Evolutionary conservation across 176 grass and related monocot genomes (phyloP).

Genomic region (Bromus sterilis): DNA sequence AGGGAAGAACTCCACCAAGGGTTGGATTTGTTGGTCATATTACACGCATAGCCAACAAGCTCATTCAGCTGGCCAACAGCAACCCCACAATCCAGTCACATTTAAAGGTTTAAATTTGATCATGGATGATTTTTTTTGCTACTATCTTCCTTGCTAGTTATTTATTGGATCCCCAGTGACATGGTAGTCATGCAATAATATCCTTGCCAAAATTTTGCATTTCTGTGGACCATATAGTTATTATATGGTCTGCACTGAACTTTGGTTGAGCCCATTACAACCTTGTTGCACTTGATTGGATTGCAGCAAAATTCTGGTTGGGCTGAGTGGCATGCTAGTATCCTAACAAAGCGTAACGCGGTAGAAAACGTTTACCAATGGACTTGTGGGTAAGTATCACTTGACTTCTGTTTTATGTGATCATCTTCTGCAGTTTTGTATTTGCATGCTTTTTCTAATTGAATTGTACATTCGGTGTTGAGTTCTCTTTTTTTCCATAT

Average conservation of each 20-base stretch:
- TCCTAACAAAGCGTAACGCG: constrained; percentile 61
- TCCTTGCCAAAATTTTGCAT: background rate
- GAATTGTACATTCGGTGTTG: background rate
- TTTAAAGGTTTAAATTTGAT: constrained; percentile 62
- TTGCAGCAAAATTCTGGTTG: constrained; percentile 81
- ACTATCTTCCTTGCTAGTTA: background rate
- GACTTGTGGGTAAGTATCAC: constrained; percentile 79
- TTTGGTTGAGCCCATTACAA: constrained; percentile 1
- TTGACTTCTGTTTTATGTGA: background rate
- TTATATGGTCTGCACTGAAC: background rate
- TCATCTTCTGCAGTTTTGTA: background rate
- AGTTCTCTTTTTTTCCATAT: background rate
- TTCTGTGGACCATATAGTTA: background rate
- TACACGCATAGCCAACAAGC: constrained; percentile 86
- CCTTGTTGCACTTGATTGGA: background rate
- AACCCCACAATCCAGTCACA: constrained; percentile 54
- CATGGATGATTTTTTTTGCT: background rate
- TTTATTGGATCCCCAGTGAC: background rate
- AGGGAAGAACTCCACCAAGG: constrained; percentile 61
- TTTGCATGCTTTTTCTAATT: background rate
- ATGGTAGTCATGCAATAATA: background rate
- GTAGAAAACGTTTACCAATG: constrained; percentile 96
- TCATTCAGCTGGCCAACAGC: constrained; percentile 65
- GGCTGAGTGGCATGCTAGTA: constrained; percentile 67
- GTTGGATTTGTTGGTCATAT: constrained; percentile 75